Evolutionary conservation across 2,329 filamentous ascomycete species (phyloP).

Genomic region (Hypoxylon sp.): DNA sequence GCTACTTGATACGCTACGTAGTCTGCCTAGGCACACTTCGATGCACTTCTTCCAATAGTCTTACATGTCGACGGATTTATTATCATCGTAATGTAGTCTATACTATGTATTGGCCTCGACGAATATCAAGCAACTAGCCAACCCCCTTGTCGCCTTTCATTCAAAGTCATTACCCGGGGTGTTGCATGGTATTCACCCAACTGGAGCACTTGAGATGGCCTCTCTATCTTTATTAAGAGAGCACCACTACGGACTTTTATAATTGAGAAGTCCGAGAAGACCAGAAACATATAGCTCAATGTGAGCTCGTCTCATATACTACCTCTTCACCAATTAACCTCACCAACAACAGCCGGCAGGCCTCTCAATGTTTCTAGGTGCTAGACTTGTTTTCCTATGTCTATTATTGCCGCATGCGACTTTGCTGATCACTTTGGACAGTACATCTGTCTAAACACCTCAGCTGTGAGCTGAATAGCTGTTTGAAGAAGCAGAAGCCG

Average conservation of each 20-base stretch:
- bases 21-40: background rate
- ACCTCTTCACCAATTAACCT: constrained; percentile 11
- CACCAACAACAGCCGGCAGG: background rate
- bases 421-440: constrained; percentile 9
- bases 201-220: background rate
- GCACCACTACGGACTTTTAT: constrained; percentile 6
- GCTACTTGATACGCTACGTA: background rate
- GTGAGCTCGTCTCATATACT: constrained; percentile 3
- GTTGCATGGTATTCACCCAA: background rate
- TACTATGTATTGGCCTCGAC: background rate
- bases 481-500: constrained; percentile 42
- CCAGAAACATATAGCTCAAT: constrained; percentile 3
- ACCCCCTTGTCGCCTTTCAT: background rate
- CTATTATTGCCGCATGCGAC: constrained; percentile 15
- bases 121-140: background rate
- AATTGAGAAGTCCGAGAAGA: constrained; percentile 4
- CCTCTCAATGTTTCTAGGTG: constrained; percentile 4
- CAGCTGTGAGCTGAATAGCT: constrained; percentile 33
- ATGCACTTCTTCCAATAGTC: background rate
- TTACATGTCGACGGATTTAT: background rate
- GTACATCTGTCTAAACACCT: constrained; percentile 15
- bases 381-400: constrained; percentile 12
- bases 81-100: background rate
- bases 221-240: constrained; percentile 4
- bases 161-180: constrained; percentile 1